Conservation (phyloP, 1,139 yeast species). For the Candida sp. region DNA sequence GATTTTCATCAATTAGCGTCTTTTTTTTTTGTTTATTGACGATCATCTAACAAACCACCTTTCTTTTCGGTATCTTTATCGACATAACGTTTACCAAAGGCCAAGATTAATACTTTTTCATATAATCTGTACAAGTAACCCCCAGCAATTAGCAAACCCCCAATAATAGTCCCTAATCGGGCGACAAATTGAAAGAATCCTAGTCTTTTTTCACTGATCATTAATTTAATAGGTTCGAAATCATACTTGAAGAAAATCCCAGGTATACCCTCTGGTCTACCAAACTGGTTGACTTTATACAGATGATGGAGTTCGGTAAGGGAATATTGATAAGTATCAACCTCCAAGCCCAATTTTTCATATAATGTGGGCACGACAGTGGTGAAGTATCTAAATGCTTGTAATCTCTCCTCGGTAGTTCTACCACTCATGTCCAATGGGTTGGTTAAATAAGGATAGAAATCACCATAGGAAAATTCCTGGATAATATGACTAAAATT, state of each 20-base stretch:
- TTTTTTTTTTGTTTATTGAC: not conserved
- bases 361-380: constrained; percentile 85
- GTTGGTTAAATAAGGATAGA: constrained; percentile 80
- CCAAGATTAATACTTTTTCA: constrained; percentile 41
- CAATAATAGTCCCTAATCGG: constrained; percentile 74
- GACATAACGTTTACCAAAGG: constrained; percentile 51
- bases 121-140: constrained; percentile 42
- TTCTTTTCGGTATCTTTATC: constrained; percentile 55
- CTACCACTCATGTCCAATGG: constrained; percentile 79
- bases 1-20: too few relatives aligned
- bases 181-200: constrained; percentile 78
- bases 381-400: constrained; percentile 60
- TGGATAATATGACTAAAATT: constrained; percentile 83
- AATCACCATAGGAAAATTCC: constrained; percentile 90
- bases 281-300: constrained; percentile 16
- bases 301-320: constrained; percentile 52
- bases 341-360: constrained; percentile 62
- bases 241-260: constrained; percentile 85
- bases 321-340: constrained; percentile 87
- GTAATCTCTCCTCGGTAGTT: constrained; percentile 41
- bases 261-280: constrained; percentile 46
- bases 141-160: constrained; percentile 63
- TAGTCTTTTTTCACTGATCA: constrained; percentile 66
- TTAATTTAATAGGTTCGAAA: constrained; percentile 80
- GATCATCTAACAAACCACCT: constrained; percentile 27